phyloP scores from a whole-genome alignment of 345 rosid species.

The Melaleuca quinquenervia region DNA sequence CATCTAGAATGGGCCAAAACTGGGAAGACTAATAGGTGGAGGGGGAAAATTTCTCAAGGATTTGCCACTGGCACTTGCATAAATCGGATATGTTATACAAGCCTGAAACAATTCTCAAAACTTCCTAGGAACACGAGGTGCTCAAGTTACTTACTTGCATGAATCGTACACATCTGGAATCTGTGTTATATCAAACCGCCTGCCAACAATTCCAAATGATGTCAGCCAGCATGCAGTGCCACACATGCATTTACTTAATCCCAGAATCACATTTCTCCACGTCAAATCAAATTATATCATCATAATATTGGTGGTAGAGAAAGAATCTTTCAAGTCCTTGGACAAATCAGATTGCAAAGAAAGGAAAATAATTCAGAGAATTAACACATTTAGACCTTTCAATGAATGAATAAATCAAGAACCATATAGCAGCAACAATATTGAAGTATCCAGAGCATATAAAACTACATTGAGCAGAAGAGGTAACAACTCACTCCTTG shows the following conservation, averaged over 20 bases:
- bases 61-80: background rate
- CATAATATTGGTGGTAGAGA: background rate
- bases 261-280: background rate
- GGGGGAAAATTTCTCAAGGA: background rate
- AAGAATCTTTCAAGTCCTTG: background rate
- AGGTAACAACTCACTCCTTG: slow-evolving; percentile 38
- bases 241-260: background rate
- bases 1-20: background rate
- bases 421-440: background rate
- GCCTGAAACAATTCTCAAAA: background rate
- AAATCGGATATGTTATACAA: background rate
- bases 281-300: background rate
- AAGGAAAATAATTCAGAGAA: background rate
- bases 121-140: background rate
- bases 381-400: background rate
- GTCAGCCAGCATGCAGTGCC: background rate
- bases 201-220: slow-evolving; percentile 25
- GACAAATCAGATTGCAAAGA: background rate
- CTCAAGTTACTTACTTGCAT: slow-evolving; percentile 80
- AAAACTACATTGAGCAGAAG: background rate
- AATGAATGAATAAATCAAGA: background rate
- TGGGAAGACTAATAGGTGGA: background rate
- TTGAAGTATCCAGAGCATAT: background rate
- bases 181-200: slow-evolving; percentile 94
- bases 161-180: slow-evolving; percentile 99